Base-by-base conservation (phyloP, 2,329 filamentous ascomycete genomes). In the Bipolaris victoriae region DNA sequence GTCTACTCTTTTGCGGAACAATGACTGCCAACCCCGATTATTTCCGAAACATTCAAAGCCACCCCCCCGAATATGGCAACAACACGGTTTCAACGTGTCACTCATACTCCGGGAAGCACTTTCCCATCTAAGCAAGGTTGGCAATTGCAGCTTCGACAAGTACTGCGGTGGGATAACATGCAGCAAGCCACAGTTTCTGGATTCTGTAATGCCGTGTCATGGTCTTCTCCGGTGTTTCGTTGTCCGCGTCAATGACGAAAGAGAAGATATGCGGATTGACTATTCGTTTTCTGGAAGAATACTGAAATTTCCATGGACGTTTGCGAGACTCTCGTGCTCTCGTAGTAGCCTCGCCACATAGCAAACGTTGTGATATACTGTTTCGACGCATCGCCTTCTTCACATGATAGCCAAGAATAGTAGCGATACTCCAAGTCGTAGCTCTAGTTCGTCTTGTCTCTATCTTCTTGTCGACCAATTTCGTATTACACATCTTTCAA, bases 21-120 rank as follows among this genome's bases (percentile, higher is more conserved):
- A 37, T 20, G 37, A 48, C 46, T 48, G 18, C 20, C 20, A 57
- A 46, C 52, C 26, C 53, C 49, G 60, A 51, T 55, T 56, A 59
- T 66, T 62, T 62, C 61, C 65, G 52, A 55, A 57, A 55, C 54
- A 39, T 44, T 26, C 40, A n/a, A 26, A 22, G 43, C 26, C 50
- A 29, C 18, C 29, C 29, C 33, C 33, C 43, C 39, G 33, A 44
- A 39, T 44, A 52, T 6, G 40, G 44, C 51, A 18, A 43, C 40
- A 22, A 45, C 45, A 45, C 24, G 36, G 39, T 22, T 7, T 52
- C 40, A 33, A 52, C 40, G 18, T 29, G 36, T 45, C 16, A 1
- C 9, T 22, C 41, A 29, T 48, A 44, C 24, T 35, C 46, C 26
- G 7, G 16, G 31, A 10, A 36, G 22, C 31, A 44, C 22, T 45